Evolutionary conservation across 768 basidiomycete species (phyloP).

Genomic region (Podaxis pistillaris): DNA sequence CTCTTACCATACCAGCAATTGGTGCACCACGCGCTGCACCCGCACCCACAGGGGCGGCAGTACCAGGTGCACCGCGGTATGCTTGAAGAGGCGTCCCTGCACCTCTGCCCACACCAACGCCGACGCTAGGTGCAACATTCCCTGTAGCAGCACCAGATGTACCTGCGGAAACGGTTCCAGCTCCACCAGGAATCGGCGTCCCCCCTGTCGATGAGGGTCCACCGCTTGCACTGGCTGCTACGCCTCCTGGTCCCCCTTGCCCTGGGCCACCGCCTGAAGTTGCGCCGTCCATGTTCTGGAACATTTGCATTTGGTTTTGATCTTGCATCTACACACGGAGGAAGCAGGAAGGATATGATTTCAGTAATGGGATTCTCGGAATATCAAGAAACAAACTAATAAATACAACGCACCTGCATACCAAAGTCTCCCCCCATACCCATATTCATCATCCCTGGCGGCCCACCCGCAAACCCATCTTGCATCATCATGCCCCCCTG

Average conservation of each 20-base stretch:
- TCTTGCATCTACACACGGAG: conserved; percentile 38
- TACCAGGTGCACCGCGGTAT: conserved; percentile 25
- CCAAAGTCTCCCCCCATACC: conserved; percentile 66
- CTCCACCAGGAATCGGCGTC: conserved; percentile 7
- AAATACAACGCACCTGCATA: conserved; percentile 61
- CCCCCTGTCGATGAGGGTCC: conserved; percentile 1
- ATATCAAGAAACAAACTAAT: not conserved
- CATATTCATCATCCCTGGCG: conserved; percentile 66
- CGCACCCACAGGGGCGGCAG: conserved; percentile 25
- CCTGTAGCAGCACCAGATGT: not conserved
- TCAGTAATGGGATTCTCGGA: conserved; percentile 18
- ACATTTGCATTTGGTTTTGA: conserved; percentile 64
- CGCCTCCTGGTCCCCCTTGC: conserved; percentile 41
- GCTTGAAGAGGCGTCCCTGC: conserved; percentile 21
- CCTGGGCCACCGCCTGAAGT: not conserved
- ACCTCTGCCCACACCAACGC: conserved; percentile 13
- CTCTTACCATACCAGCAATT: conserved; percentile 35
- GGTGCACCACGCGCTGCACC: conserved; percentile 37
- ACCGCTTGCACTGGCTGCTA: not conserved
- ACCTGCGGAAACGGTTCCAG: not conserved
- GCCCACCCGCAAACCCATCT: conserved; percentile 45
- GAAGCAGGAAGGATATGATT: not conserved
- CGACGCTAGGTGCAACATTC: not conserved
- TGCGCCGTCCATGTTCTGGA: conserved; percentile 57
- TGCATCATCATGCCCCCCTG: conserved; percentile 39